Percentiles rank a stretch among this genome's conserved stretches.
These are phyloP conservation scores for Glebionis coronaria DNA, from an alignment of 129 eudicot species.

Conservation along the genomic window DNA sequence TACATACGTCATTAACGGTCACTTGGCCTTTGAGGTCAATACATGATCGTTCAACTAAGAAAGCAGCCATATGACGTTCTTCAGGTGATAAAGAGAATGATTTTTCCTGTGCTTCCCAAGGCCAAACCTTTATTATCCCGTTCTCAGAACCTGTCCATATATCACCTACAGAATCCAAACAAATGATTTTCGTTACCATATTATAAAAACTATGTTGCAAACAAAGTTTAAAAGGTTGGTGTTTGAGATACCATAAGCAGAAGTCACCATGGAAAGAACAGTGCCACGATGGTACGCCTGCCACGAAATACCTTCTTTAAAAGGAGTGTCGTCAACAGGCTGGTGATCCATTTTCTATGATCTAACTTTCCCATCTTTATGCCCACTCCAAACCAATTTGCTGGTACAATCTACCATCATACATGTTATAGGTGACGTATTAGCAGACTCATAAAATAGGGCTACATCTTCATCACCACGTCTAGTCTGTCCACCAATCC, in stretches of 20 bases:
- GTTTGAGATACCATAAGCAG: slow-evolving; percentile 71
- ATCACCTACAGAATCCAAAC: slow-evolving; percentile 58
- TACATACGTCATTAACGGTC: slow-evolving; percentile 84
- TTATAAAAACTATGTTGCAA: not conserved
- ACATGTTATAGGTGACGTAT: slow-evolving; percentile 76
- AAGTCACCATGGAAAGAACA: slow-evolving; percentile 62
- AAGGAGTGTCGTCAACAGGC: slow-evolving; percentile 38
- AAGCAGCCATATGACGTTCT: slow-evolving; percentile 96
- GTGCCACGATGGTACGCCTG: slow-evolving; percentile 89
- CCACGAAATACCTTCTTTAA: slow-evolving; percentile 83
- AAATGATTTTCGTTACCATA: not conserved
- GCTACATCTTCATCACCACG: slow-evolving; percentile 95
- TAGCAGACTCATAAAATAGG: slow-evolving; percentile 72
- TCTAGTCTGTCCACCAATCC: slow-evolving; percentile 59
- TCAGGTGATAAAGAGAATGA: slow-evolving; percentile 86
- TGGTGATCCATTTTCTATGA: slow-evolving; percentile 87
- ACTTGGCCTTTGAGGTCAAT: slow-evolving; percentile 89
- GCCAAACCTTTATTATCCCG: slow-evolving; percentile 85
- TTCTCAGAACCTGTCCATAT: slow-evolving; percentile 90
- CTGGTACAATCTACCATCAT: slow-evolving; percentile 67
- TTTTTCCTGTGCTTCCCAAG: slow-evolving; percentile 89
- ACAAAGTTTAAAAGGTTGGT: too few relatives aligned
- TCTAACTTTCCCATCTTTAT: slow-evolving; percentile 89
- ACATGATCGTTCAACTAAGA: slow-evolving; percentile 78
- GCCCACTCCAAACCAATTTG: slow-evolving; percentile 93